Base-by-base conservation (phyloP, 2,329 filamentous ascomycete genomes). In the Pseudogymnoascus sp. region DNA sequence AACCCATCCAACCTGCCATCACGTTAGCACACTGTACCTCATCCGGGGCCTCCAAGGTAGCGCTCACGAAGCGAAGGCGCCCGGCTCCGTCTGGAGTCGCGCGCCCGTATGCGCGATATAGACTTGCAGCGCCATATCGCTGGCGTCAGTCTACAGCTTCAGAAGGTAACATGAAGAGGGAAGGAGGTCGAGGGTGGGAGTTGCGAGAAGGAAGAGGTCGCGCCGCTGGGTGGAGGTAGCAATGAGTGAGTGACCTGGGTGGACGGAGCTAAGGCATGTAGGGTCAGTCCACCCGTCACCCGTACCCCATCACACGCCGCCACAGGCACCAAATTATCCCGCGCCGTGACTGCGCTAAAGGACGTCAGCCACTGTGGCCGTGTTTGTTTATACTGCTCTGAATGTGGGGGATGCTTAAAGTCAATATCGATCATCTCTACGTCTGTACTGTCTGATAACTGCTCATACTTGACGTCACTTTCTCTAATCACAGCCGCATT, bases 101-200 rank as follows among this genome's bases (percentile, higher is more conserved):
- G 91, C 87, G 79, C 93, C 93, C 76, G 89, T 91, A 78, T 96
- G 92, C 81, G 91, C 91, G 73, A 96, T 87, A 79, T 91, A 90
- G 76, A 96, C 87, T 78, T 90, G 86, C 74, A 93, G 84, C 79
- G 90, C 89, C 91, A 96, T 96, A 76, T 80, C 83, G 65, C 28
- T 64, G 66, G 59, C 65, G 65, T 68, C 64, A 60, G 61, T 63
- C 68, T 67, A 63, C 70, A 68, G 66, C 65, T 67, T 58, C 64
- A 58, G 58, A 50, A 63, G 66, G 63, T 54, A 32, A 54, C 47
- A 54, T 54, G 28, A 54, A 54, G n/a, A 32, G 47, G 20, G 16
- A 11, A 54, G 47, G 47, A 54, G 25, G 32, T 54, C 7, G 6
- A 32, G 32, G 25, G 47, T 32, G 28, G 47, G 16, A n/a, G 47